phyloP scores from a whole-genome alignment of 306 rosid species.

The Adenanthera pavonina region DNA sequence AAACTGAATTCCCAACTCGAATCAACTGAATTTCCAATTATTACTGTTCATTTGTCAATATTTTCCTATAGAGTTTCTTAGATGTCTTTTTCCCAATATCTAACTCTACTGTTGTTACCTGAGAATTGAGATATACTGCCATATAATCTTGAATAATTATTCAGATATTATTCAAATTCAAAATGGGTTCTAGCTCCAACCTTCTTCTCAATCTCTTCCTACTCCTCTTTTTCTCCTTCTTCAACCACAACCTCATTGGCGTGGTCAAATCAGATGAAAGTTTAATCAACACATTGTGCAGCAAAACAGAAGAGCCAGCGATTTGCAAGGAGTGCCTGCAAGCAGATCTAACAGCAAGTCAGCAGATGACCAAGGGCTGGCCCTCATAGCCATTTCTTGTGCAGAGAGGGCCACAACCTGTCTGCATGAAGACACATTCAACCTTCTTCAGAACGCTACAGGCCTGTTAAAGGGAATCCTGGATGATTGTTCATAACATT shows the following conservation, averaged over 20 bases:
- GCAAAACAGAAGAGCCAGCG: conserved; percentile 18
- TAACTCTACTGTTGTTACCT: neutral
- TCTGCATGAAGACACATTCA: neutral
- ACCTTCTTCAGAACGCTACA: neutral
- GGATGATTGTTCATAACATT: neutral
- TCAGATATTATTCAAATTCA: neutral
- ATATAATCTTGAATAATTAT: neutral
- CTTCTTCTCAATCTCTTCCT: neutral
- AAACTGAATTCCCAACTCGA: too few relatives aligned
- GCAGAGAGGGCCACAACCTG: conserved; percentile 13
- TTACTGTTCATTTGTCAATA: too few relatives aligned
- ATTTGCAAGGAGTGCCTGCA: conserved; percentile 3
- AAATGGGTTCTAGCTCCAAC: conserved; percentile 9
- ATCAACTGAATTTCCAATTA: too few relatives aligned
- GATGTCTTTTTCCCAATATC: too few relatives aligned
- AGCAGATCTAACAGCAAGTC: neutral
- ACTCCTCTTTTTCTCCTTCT: neutral
- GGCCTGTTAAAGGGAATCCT: neutral
- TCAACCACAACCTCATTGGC: neutral
- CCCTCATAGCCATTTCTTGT: conserved; percentile 10
- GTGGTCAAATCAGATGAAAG: neutral
- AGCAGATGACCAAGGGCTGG: neutral
- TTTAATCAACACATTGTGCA: neutral
- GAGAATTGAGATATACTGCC: neutral
- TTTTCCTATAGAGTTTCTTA: too few relatives aligned